phyloP scores from a whole-genome alignment of 345 rosid species.

The Camelina sativa region DNA sequence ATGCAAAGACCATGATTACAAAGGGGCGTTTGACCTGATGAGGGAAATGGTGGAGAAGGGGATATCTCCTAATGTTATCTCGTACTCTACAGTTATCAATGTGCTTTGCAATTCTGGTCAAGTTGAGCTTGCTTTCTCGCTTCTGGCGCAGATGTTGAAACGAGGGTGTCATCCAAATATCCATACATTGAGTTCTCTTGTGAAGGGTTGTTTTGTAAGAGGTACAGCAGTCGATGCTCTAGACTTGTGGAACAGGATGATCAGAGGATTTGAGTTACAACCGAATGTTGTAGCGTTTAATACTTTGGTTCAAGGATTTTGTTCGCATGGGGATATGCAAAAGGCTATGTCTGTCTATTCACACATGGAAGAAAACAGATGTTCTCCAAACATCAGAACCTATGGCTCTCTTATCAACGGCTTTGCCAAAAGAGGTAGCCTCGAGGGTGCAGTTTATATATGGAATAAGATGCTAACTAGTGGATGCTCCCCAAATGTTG shows the following conservation, averaged over 20 bases:
- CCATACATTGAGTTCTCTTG: slow-evolving; percentile 67
- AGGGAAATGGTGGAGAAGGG: slow-evolving; percentile 59
- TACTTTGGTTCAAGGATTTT: slow-evolving; percentile 69
- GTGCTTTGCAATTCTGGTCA: slow-evolving; percentile 59
- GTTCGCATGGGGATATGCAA: slow-evolving; percentile 54
- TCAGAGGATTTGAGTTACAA: slow-evolving; percentile 49
- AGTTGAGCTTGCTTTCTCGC: slow-evolving; percentile 60
- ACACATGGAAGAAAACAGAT: slow-evolving; percentile 64
- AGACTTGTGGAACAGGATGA: slow-evolving; percentile 65
- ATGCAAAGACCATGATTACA: slow-evolving; percentile 55
- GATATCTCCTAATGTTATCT: slow-evolving; percentile 65
- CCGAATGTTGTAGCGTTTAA: slow-evolving; percentile 73
- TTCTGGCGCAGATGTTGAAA: slow-evolving; percentile 67
- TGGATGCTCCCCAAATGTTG: slow-evolving; percentile 75
- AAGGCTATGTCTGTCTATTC: slow-evolving; percentile 58
- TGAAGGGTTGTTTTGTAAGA: slow-evolving; percentile 67
- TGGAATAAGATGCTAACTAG: slow-evolving; percentile 83
- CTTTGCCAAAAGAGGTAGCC: slow-evolving; percentile 68
- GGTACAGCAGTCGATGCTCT: slow-evolving; percentile 58
- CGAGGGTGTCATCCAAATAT: slow-evolving; percentile 76
- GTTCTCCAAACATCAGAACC: slow-evolving; percentile 59
- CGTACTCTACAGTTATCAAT: slow-evolving; percentile 72
- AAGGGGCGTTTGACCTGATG: slow-evolving; percentile 59
- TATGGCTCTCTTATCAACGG: slow-evolving; percentile 77
- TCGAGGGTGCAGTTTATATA: slow-evolving; percentile 61